A percentile compares a stretch with the other conserved stretches of the same genome.
phyloP scores from a whole-genome alignment of 495 filamentous ascomycete species.

The Cryomyces minteri region DNA sequence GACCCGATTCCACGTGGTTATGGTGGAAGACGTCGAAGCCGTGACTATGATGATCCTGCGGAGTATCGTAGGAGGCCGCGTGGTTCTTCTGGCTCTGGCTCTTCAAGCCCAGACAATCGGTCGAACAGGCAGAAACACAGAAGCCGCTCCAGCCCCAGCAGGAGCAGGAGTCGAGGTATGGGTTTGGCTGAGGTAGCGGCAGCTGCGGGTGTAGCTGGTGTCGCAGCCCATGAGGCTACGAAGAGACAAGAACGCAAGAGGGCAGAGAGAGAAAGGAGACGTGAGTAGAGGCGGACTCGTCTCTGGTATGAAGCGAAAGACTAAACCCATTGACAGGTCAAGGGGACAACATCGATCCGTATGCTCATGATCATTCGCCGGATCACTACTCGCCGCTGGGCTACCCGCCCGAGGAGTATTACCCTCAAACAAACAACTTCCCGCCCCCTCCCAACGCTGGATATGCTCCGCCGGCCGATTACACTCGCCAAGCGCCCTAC shows the following conservation, averaged over 20 bases:
- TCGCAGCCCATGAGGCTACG: conserved; percentile 51
- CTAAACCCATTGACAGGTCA: too few relatives aligned
- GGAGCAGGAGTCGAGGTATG: conserved; percentile 18
- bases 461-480: too few relatives aligned
- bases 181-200: conserved; percentile 50
- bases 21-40: too few relatives aligned
- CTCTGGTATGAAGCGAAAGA: too few relatives aligned
- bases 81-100: conserved; percentile 10
- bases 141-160: conserved; percentile 22
- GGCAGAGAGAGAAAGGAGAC: conserved; percentile 20
- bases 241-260: conserved; percentile 47
- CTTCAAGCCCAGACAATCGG: conserved; percentile 21
- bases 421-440: too few relatives aligned
- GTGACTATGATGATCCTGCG: conserved; percentile 12
- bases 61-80: conserved; percentile 10
- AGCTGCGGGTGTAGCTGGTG: conserved; percentile 53
- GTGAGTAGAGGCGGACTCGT: conserved; percentile 4
- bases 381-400: too few relatives aligned
- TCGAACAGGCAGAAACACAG: conserved; percentile 21
- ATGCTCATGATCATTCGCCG: too few relatives aligned
- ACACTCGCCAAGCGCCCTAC: too few relatives aligned
- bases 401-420: too few relatives aligned
- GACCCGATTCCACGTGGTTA: conserved; percentile 2
- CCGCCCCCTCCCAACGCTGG: too few relatives aligned
- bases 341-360: too few relatives aligned